Evolutionary conservation across 495 filamentous ascomycete species (phyloP).

Genomic region (Darksidea phi): DNA sequence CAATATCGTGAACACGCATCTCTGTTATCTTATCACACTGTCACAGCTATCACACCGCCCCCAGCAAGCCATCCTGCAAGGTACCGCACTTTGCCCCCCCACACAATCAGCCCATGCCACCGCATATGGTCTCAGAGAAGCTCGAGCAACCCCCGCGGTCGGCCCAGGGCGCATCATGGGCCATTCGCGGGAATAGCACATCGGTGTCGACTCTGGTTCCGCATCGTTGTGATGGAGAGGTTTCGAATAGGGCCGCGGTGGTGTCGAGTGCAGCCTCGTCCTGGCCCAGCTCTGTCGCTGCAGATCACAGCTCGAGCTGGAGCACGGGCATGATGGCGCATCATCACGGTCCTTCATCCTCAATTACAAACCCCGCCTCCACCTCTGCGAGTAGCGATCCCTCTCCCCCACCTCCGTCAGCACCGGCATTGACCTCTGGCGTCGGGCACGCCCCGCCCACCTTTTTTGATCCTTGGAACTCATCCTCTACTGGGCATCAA

Average conservation of each 20-base stretch:
- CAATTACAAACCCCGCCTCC: neutral
- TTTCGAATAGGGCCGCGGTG: too few species aligned
- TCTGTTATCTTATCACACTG: neutral
- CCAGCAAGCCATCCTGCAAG: neutral
- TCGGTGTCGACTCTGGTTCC: too few species aligned
- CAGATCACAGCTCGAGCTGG: neutral
- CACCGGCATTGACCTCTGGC: constrained; percentile 17
- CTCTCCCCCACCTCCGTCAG: constrained; percentile 42
- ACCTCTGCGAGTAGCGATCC: constrained; percentile 43
- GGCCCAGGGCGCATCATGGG: neutral
- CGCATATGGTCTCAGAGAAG: neutral
- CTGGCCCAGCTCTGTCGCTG: neutral
- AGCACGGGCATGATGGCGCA: neutral
- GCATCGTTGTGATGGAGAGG: too few species aligned
- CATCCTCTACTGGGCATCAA: constrained; percentile 78
- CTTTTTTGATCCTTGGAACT: constrained; percentile 79
- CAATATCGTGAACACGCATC: neutral
- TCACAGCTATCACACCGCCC: neutral
- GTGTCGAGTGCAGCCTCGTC: too few species aligned
- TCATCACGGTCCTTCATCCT: neutral
- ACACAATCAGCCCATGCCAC: neutral
- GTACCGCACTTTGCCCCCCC: neutral
- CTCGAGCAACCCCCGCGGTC: neutral
- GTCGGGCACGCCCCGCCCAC: constrained; percentile 53
- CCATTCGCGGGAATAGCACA: too few species aligned